Base-by-base conservation (phyloP, 208 protist species). In the Trypanosoma boissoni region DNA sequence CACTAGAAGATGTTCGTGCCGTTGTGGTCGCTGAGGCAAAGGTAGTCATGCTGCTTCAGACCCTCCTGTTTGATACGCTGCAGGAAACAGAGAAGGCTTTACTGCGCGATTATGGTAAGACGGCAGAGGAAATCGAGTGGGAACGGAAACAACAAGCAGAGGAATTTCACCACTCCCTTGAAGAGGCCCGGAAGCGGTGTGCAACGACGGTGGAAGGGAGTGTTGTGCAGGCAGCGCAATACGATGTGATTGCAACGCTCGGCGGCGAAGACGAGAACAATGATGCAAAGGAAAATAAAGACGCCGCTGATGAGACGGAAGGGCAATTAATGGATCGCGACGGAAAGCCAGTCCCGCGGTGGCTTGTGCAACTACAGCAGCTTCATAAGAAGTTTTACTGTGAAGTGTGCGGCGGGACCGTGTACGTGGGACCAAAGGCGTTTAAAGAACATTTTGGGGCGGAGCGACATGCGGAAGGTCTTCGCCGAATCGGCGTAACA, bases 361-460 rank as follows among this genome's bases (percentile, higher is more conserved):
- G 85, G 83, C 71, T 92, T 1, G 73, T 88, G 24, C 62, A 86
- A 46, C 71, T 92, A 31, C 82, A 92, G 62, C 85, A 92, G 68
- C 76, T 95, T 9, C 75, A 91, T 37, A 95, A 92, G 62, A 68
- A 68, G 2, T 95, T 81, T 46, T 58, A 74, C 41, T 95, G 88
- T 37, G 88, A 92, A 32, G 81, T 95, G 4, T 95, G 88, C 61
- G 88, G 88, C 44, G 85, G 85, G n/a, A 88, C 81, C 8, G 72
- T 95, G 3, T 95, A 91, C 69, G 71, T 86, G 20, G 88, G 88
- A 0, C 88, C 85, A 20, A 90, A 92, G 54, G 65, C 80, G n/a
- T 95, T 91, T 42, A 78, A 76, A 41, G 83, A 92, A 54, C 88
- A 95, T 71, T 95, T 95, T 64, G 84, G 79, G 0, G 74, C 72